phyloP scores from a whole-genome alignment of 1,284 basidiomycete species.

The Cryptococcus floricola region DNA sequence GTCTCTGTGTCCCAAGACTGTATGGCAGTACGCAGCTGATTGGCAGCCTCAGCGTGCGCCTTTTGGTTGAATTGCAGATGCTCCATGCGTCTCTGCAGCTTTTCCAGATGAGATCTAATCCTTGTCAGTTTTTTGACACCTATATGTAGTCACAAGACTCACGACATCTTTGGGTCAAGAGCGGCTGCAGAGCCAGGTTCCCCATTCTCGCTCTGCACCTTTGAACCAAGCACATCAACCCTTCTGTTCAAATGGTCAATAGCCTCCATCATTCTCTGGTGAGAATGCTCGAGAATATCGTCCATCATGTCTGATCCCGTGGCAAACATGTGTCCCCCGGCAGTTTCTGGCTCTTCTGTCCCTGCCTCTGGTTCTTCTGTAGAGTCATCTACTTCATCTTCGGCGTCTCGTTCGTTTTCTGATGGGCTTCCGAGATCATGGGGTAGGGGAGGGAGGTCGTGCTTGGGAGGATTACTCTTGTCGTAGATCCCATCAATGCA shows the following conservation, averaged over 20 bases:
- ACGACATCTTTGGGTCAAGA: not conserved
- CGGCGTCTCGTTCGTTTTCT: not conserved
- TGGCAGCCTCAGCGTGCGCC: slow-evolving; percentile 21
- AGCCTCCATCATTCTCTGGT: slow-evolving; percentile 45
- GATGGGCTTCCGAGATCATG: slow-evolving; percentile 7
- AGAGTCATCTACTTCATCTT: not conserved
- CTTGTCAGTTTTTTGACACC: not conserved
- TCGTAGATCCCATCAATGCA: slow-evolving; percentile 34
- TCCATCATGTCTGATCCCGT: slow-evolving; percentile 46
- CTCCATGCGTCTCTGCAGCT: slow-evolving; percentile 18
- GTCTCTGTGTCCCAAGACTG: slow-evolving; percentile 27
- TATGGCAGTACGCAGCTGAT: slow-evolving; percentile 17
- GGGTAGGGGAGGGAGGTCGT: slow-evolving; percentile 12
- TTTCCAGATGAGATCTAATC: slow-evolving; percentile 12
- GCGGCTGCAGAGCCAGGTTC: not conserved
- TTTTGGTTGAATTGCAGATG: slow-evolving; percentile 23
- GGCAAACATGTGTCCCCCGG: slow-evolving; percentile 12
- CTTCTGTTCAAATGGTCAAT: slow-evolving; percentile 36
- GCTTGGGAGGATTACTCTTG: slow-evolving; percentile 14
- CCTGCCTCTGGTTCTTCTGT: not conserved
- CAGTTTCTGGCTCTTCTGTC: not conserved
- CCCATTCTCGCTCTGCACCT: not conserved
- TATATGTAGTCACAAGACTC: no score
- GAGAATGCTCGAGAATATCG: slow-evolving; percentile 45
- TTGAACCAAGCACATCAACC: slow-evolving; percentile 29